Evolutionary conservation across 2,329 filamentous ascomycete species (phyloP).

Genomic region (Drechslera avenae): DNA sequence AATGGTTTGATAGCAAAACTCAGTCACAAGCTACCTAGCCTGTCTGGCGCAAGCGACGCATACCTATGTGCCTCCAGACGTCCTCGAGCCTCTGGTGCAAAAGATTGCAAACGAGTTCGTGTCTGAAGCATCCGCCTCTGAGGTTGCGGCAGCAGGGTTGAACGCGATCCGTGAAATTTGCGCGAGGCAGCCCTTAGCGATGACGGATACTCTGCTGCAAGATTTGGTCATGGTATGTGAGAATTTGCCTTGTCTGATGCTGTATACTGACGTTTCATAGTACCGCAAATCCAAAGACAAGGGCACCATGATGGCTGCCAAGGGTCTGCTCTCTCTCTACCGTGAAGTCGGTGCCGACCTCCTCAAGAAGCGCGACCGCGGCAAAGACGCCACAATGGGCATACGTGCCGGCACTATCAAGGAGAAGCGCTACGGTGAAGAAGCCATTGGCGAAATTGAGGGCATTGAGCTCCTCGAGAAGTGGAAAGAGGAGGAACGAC

Average conservation of each 20-base stretch:
- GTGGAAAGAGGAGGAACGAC: conserved; percentile 90
- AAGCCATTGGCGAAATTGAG: conserved; percentile 83
- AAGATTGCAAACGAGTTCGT: conserved; percentile 99
- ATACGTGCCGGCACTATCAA: conserved; percentile 76
- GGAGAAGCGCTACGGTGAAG: conserved; percentile 81
- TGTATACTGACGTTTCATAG: conserved; percentile 14
- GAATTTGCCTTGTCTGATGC: not conserved
- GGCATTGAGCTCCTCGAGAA: conserved; percentile 88
- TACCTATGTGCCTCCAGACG: conserved; percentile 88
- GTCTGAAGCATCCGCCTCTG: conserved; percentile 86
- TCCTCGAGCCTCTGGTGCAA: conserved; percentile 83
- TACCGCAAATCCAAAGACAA: conserved; percentile 98
- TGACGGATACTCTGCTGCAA: conserved; percentile 93
- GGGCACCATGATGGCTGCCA: conserved; percentile 98
- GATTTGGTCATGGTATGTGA: conserved; percentile 74
- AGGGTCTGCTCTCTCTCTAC: conserved; percentile 87
- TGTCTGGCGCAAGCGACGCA: conserved; percentile 92
- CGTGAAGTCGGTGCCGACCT: conserved; percentile 89
- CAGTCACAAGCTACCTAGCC: conserved; percentile 90
- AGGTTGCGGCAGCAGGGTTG: conserved; percentile 88
- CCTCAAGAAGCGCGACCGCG: conserved; percentile 85
- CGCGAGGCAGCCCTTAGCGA: conserved; percentile 88
- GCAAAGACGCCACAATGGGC: conserved; percentile 86
- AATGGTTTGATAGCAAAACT: conserved; percentile 65
- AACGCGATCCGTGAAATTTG: conserved; percentile 96